Base-by-base conservation (phyloP, 805 yeast species). In the Candida parachauliodes region DNA sequence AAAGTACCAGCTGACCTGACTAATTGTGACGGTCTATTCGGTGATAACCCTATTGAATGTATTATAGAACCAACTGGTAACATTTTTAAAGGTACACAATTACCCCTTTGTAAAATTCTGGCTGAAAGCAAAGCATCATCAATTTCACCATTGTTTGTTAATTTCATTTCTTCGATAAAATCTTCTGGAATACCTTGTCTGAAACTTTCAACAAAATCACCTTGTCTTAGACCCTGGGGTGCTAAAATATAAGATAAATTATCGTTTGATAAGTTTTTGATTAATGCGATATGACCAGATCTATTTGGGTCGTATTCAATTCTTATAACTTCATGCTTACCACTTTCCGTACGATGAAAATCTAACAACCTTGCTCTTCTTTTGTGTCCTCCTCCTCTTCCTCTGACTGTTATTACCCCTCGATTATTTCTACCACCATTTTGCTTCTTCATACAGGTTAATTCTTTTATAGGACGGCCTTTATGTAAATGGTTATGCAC, bases 231-330 rank as follows among this genome's bases (percentile, higher is more conserved):
- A 9, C 98, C 98, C 45, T 88, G 91, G 40, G 93, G 78, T 0
- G 98, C 98, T 40, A 88, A 66, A 41, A 93, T 86, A 59, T 93
- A 93, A 8, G 91, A 74, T 43, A 80, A 63, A 46, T 76, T 70
- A 4, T 76, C 79, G 0, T 88, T 73, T 23, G 65, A 74, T 34
- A 69, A 60, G 60, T 83, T 83, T 59, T 82, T 74, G 34, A 91
- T 54, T 43, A 93, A 66, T 1, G 98, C 98, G 58, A 93, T 83
- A 63, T 93, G 98, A 5, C 93, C 83, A 3, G 94, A 77, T 70
- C 98, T 78, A 52, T 85, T 85, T 34, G 98, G 98, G 63, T 93
- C 98, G 56, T 88, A 88, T 62, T 93, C 98, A 42, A 93, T 86
- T 59, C 98, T 74, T 45, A 80, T 66, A 16, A 93, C 97, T 22